Evolutionary conservation across 495 filamentous ascomycete genomes (phyloP), one percentile per base, ranked within the genome.

Genomic region (Sabuloglossum arenarium): DNA sequence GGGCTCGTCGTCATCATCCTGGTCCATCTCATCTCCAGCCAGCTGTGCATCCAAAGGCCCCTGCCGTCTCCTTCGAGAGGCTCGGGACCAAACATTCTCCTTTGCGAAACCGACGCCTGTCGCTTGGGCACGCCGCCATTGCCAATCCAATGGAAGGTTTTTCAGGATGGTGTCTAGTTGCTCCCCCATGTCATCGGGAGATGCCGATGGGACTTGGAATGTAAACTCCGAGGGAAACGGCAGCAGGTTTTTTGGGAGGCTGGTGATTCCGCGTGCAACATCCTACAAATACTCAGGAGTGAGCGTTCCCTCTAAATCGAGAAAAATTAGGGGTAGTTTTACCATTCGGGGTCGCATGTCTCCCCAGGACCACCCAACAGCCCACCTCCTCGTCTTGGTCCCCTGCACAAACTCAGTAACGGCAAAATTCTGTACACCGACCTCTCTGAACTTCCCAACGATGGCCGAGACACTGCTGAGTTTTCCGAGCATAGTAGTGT

Each of bases 401-500:
- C 88, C 89, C 59, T 91, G 84, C 0, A 85, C 72, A 56, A 97
- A 84, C 60, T 83, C 79, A 0, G 80, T 85, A 2, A 94, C 79
- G 6, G 88, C 90, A 58, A 79, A 96, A 67, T 98, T 98, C 12
- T 72, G 65, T 34, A 89, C 76, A 0, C 69, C 73, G 9, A 75
- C 66, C 10, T 69, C 69, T 31, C 72, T 75, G 0, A 98, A 68
- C 29, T 67, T 68, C 19, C 77, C 73, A 0, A 94, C 68, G 0
- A 97, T 65, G 0, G 67, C 57, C 2, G 79, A 72, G 4, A 94
- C 69, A 56, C 84, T 91, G 31, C 76, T 79, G 28, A 85, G 69
- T 60, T 91, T 93, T 0, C 91, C 91, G 0, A 96, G 71, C 86
- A 98, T 94, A 27, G 79, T 80, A 1, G 85, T 94, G 64, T 89